Evolutionary conservation across 495 filamentous ascomycete genomes (phyloP), one percentile per base, ranked within the genome.

Genomic region (Aeminium ludgeri): DNA sequence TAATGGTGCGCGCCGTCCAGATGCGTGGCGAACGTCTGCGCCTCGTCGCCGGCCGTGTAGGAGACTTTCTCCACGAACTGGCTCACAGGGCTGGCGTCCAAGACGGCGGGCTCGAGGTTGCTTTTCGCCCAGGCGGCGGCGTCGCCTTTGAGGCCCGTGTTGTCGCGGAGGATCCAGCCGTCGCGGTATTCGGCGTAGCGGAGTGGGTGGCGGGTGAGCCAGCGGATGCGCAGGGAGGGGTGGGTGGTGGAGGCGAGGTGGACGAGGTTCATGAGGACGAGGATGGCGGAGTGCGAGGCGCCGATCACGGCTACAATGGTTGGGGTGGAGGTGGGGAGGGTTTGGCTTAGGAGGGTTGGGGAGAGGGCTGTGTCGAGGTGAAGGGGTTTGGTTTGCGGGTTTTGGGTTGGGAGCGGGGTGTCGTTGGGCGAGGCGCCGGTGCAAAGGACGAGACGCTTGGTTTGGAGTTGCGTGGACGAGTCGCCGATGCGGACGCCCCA

Each of bases 111-210:
- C 46, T 76, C 73, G 1, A 77, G 58, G 34, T 74, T 62, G 11
- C 65, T 56, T 33, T 61, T 63, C 2, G 72, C 73, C 55, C 71
- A 78, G n/a, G 66, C 59, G 0, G 71, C 72, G 0, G 67, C 72
- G 2, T 58, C 55, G n/a, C 73, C 73, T 51, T 77, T 76, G 12
- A 77, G 57, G 2, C 73, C 73, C 2, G 73, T 76, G 55, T 76
- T 77, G 44, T 77, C 73, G 36, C 68, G 68, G 38, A 73, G 55
- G 37, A 75, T 71, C 72, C 72, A 77, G 38, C 67, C 71, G 35
- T 72, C 69, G 57, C 59, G 72, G 52, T 64, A 70, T 50, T 72
- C 67, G 12, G 73, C 73, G 34, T 77, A 77, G 36, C 70, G 69
- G 20, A 76, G 64, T 0, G 63, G 55, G 44, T 73, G 71, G 1